Base-by-base conservation (phyloP, 2,329 filamentous ascomycete species). In the Fusarium miscanthi region DNA sequence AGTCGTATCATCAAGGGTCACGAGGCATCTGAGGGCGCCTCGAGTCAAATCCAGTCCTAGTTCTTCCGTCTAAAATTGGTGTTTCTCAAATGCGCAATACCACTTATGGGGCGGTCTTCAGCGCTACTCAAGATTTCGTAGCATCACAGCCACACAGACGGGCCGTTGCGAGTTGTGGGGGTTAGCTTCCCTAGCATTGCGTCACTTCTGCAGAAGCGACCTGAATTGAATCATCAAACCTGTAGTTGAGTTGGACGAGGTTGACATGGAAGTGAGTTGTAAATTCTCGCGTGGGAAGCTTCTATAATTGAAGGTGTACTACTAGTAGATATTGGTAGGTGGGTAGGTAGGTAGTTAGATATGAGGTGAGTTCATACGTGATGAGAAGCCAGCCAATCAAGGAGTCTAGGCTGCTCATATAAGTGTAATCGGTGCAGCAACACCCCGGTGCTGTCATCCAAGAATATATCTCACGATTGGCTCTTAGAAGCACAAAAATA, bases 151-250 rank as follows among this genome's bases (percentile, higher is more conserved):
- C 64, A 56, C 65, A 13, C 30, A 31, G 33, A 37, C 43, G 66
- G 70, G 57, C 70, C 57, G 70, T 73, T 43, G 53, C 66, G 57
- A 65, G 61, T 45, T 57, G 65, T 45, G 66, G 69, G 69, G 37
- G 41, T 41, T 38, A 27, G 52, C 40, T 37, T 31, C 37, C 17
- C 33, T 21, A n/a, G 35, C 23, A 46, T 48, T 49, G 38, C 38
- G 42, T 41, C 59, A 43, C n/a, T 45, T 53, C 42, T 40, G 21
- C 63, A 33, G n/a, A 30, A 33, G n/a, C 33, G 23, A 54, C 21
- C 31, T 49, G 16, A 14, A n/a, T 19, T 21, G 27, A 59, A 21
- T 25, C 25, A 17, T 25, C 33, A 21, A n/a, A 16, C 9, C 19
- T 40, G n/a, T 23, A 21, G n/a, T 27, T 23, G 19, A n/a, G 9